Evolutionary conservation across 768 basidiomycete species (phyloP).

Genomic region (Leccinum imitatum): DNA sequence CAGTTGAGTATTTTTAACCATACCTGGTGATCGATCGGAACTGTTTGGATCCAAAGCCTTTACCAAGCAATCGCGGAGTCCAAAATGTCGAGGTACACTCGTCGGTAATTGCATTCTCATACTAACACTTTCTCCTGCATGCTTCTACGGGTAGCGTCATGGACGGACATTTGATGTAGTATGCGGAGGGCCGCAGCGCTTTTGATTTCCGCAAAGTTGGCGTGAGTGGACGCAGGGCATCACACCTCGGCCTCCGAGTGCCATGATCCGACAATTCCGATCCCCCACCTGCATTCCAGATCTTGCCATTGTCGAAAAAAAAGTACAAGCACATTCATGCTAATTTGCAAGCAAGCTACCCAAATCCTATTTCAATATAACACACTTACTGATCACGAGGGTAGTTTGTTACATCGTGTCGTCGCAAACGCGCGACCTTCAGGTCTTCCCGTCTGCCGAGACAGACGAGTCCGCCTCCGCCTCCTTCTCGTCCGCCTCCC

Average conservation of each 20-base stretch:
- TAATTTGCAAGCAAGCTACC: background rate
- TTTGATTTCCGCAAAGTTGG: background rate
- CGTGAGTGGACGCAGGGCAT: background rate
- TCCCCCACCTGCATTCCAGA: background rate
- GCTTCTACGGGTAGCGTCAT: background rate
- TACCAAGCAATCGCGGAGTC: background rate
- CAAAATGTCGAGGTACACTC: background rate
- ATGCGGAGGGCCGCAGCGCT: background rate
- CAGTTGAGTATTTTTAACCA: background rate
- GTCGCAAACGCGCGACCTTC: background rate
- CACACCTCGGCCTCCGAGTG: background rate
- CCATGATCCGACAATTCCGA: background rate
- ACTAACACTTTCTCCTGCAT: background rate
- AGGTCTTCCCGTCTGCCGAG: constrained; percentile 12
- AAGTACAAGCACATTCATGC: background rate
- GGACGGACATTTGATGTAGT: constrained; percentile 11
- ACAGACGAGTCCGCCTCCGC: background rate
- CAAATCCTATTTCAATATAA: background rate
- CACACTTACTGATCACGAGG: background rate
- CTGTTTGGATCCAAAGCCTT: background rate
- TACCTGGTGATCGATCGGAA: background rate
- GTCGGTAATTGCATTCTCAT: constrained; percentile 5
- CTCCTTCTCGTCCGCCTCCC: background rate
- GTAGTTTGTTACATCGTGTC: background rate
- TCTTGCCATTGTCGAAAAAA: background rate